Evolutionary conservation across 2,329 filamentous ascomycete genomes (phyloP).

Genomic region (Penicillium sumatraense): DNA sequence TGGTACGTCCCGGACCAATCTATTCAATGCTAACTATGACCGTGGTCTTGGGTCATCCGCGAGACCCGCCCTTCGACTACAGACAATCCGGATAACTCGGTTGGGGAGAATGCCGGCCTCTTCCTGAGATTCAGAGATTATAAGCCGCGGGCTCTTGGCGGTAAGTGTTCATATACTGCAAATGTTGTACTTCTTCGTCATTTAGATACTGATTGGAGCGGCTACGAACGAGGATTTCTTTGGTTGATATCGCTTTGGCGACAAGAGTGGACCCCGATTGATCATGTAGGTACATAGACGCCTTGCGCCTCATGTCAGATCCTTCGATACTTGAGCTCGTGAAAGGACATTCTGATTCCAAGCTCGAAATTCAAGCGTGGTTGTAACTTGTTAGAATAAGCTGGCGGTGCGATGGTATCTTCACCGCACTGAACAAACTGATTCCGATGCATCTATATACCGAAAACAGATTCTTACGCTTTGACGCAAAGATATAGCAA

Average conservation of each 20-base stretch:
- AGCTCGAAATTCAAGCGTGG: conserved; percentile 18
- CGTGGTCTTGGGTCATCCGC: not conserved
- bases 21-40: not conserved
- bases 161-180: conserved; percentile 1
- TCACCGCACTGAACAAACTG: not conserved
- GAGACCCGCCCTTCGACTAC: not conserved
- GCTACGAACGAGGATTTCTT: not conserved
- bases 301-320: conserved; percentile 19
- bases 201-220: not conserved
- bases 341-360: conserved; percentile 17
- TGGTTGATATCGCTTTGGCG: conserved; percentile 2
- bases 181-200: not conserved
- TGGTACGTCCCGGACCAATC: not conserved
- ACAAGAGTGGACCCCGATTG: not conserved
- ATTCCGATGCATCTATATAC: not conserved
- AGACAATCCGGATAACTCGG: not conserved
- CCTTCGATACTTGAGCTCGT: conserved; percentile 21
- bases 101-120: not conserved
- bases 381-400: not conserved
- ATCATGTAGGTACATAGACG: conserved; percentile 21
- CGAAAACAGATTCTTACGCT: conserved; percentile 4
- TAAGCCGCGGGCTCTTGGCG: not conserved
- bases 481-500: not conserved
- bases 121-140: not conserved
- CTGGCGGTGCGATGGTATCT: conserved; percentile 1